Percentiles rank a stretch among this genome's conserved stretches.
Evolutionary conservation across 2,329 filamentous ascomycete genomes (phyloP).

Genomic region (Eurotiales sp.): DNA sequence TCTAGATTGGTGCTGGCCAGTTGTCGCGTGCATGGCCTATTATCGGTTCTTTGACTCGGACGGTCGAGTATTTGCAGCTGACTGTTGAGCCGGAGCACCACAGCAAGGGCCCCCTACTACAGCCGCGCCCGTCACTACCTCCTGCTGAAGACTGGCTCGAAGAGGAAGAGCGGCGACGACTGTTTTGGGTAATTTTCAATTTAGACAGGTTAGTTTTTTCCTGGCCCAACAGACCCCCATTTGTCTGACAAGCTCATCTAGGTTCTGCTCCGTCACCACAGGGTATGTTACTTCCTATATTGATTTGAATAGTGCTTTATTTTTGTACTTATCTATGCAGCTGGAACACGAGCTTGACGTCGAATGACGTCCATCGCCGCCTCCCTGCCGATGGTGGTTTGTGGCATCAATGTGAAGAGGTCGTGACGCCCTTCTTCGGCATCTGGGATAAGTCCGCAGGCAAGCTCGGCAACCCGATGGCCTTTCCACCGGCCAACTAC

Average conservation of each 20-base stretch:
- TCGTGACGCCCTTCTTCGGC: slow-evolving; percentile 43
- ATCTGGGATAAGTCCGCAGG: slow-evolving; percentile 43
- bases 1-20: slow-evolving; percentile 29
- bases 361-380: slow-evolving; percentile 35
- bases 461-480: slow-evolving; percentile 38
- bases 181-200: slow-evolving; percentile 43
- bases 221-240: background rate
- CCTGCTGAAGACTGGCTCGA: slow-evolving; percentile 33
- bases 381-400: slow-evolving; percentile 41
- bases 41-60: slow-evolving; percentile 34
- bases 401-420: slow-evolving; percentile 40
- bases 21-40: slow-evolving; percentile 34
- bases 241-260: background rate
- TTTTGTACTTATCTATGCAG: slow-evolving; percentile 15
- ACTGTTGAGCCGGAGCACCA: slow-evolving; percentile 31
- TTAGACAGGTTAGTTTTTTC: slow-evolving; percentile 32
- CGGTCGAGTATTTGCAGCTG: slow-evolving; percentile 36
- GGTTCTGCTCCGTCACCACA: slow-evolving; percentile 32
- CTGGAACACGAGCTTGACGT: slow-evolving; percentile 37
- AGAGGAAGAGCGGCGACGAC: slow-evolving; percentile 36
- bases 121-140: slow-evolving; percentile 26
- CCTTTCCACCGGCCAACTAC: slow-evolving; percentile 19
- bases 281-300: slow-evolving; percentile 16
- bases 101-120: slow-evolving; percentile 22
- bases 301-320: background rate